These are phyloP conservation scores for Boletus sp. DNA, from an alignment of 1,284 basidiomycete genomes.

Conservation along the genomic window DNA sequence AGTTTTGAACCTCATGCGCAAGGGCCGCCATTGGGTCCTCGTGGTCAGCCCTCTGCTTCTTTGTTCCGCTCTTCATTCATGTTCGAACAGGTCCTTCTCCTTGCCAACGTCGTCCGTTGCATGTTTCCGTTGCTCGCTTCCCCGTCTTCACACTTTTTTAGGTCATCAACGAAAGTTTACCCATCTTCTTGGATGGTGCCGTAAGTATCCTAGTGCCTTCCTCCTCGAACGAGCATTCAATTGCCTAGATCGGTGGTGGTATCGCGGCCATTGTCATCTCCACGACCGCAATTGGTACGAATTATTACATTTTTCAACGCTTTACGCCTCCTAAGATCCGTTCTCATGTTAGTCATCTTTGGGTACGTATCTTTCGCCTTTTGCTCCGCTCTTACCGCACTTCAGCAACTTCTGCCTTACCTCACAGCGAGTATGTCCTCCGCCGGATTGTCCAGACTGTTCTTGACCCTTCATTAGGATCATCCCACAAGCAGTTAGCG, in stretches of 20 bases:
- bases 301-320: background rate
- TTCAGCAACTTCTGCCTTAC: background rate
- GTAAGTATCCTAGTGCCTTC: slow-evolving; percentile 44
- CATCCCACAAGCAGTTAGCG: slow-evolving; percentile 88
- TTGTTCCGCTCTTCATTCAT: slow-evolving; percentile 1
- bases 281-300: slow-evolving; percentile 78
- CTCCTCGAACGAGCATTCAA: background rate
- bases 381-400: background rate
- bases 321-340: background rate
- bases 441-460: background rate
- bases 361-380: slow-evolving; percentile 55
- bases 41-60: slow-evolving; percentile 60
- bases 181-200: slow-evolving; percentile 91
- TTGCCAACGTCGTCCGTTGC: slow-evolving; percentile 81
- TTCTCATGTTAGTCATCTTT: slow-evolving; percentile 65
- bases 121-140: background rate
- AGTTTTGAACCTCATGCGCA: slow-evolving; percentile 80
- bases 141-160: slow-evolving; percentile 35
- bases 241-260: slow-evolving; percentile 76
- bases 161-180: slow-evolving; percentile 92
- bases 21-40: slow-evolving; percentile 93
- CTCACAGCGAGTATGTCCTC: slow-evolving; percentile 50
- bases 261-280: slow-evolving; percentile 84
- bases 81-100: slow-evolving; percentile 65
- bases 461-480: slow-evolving; percentile 54